phyloP scores from a whole-genome alignment of 352 stramenopile species.

The Phytophthora melonis region DNA sequence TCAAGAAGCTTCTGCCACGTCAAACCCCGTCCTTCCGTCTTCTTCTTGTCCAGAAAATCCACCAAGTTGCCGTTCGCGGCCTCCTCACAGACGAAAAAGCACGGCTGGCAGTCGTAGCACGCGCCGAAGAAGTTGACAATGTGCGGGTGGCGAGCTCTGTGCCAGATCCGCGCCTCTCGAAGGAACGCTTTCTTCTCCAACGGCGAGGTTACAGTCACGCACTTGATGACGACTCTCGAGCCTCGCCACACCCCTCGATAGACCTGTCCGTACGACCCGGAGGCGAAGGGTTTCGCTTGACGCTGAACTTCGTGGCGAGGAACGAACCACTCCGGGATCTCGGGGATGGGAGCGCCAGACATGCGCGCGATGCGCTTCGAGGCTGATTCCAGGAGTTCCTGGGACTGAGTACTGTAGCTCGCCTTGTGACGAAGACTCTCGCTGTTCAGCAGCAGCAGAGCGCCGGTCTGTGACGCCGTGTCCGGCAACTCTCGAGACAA shows the following conservation, averaged over 20 bases:
- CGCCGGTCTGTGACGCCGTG: conserved; percentile 6
- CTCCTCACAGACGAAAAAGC: conserved; percentile 42
- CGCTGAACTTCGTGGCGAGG: conserved; percentile 31
- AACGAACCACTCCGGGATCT: conserved; percentile 36
- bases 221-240: conserved; percentile 29
- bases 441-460: conserved; percentile 17
- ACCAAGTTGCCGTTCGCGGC: conserved; percentile 33
- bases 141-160: conserved; percentile 85
- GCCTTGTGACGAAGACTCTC: conserved; percentile 16
- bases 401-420: conserved; percentile 11
- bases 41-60: conserved; percentile 29
- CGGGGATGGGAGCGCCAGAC: conserved; percentile 11
- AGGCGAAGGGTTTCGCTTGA: conserved; percentile 22
- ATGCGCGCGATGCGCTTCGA: conserved; percentile 17
- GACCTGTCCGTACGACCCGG: conserved; percentile 15
- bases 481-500: conserved; percentile 16
- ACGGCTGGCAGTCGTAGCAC: conserved; percentile 23
- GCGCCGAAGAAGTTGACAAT: conserved; percentile 81
- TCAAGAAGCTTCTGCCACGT: conserved; percentile 48
- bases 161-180: conserved; percentile 89
- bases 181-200: conserved; percentile 12
- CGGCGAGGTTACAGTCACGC: conserved; percentile 2
- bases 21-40: neutral
- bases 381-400: conserved; percentile 5
- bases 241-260: conserved; percentile 19